These are phyloP conservation scores for Yamadazyma membranifaciens DNA, from an alignment of 1,139 yeast species.

Conservation along the genomic window DNA sequence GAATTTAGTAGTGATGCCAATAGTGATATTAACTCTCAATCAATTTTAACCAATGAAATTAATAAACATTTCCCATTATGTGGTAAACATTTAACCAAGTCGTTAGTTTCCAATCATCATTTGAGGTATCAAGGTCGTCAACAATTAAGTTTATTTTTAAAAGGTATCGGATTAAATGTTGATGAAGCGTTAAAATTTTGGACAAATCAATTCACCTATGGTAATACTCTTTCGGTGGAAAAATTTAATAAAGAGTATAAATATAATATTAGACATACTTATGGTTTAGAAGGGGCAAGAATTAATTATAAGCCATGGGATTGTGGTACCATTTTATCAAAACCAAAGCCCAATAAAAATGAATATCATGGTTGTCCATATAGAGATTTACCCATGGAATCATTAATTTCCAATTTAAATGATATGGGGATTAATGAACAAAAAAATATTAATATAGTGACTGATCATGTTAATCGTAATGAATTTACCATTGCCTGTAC, in stretches of 20 bases:
- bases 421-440: constrained; percentile 72
- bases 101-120: constrained; percentile 62
- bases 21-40: constrained; percentile 61
- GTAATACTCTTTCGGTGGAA: constrained; percentile 55
- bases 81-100: constrained; percentile 66
- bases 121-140: constrained; percentile 81
- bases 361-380: constrained; percentile 95
- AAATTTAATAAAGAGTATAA: constrained; percentile 83
- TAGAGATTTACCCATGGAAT: constrained; percentile 66
- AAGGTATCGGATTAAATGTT: constrained; percentile 82
- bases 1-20: constrained; percentile 27
- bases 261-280: constrained; percentile 83
- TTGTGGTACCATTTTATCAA: constrained; percentile 72
- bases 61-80: constrained; percentile 80
- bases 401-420: constrained; percentile 52
- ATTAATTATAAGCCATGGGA: constrained; percentile 84
- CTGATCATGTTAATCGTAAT: constrained; percentile 62
- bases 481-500: constrained; percentile 89
- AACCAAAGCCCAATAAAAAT: constrained; percentile 67
- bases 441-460: constrained; percentile 57
- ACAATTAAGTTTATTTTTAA: constrained; percentile 79
- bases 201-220: constrained; percentile 67
- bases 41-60: constrained; percentile 55
- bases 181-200: constrained; percentile 90
- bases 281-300: constrained; percentile 90